Percentiles rank a stretch among this genome's conserved stretches.
These are phyloP conservation scores for Spathaspora passalidarum DNA, from an alignment of 805 yeast genomes.

Conservation along the genomic window DNA sequence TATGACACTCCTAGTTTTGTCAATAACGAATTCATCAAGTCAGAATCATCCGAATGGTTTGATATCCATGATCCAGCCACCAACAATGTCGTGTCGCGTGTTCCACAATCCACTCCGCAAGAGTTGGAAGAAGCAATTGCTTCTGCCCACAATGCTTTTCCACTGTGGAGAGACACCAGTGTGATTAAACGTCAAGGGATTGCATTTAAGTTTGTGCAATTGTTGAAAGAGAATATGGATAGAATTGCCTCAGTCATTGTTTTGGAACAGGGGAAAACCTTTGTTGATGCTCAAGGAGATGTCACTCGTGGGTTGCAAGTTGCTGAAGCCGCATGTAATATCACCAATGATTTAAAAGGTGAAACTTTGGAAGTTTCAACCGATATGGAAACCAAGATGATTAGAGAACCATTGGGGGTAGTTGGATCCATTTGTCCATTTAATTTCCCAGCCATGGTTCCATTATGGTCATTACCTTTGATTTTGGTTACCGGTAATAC, in stretches of 20 bases:
- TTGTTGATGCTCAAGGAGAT: conserved; percentile 70
- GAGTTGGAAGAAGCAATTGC: conserved; percentile 66
- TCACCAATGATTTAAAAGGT: conserved; percentile 64
- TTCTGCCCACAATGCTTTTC: conserved; percentile 62
- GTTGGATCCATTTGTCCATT: conserved; percentile 77
- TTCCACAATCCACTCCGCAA: conserved; percentile 67
- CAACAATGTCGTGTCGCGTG: conserved; percentile 58
- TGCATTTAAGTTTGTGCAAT: conserved; percentile 64
- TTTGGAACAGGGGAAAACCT: conserved; percentile 63
- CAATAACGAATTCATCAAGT: conserved; percentile 49
- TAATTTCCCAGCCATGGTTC: conserved; percentile 85
- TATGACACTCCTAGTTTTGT: conserved; percentile 50
- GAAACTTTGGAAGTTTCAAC: conserved; percentile 62
- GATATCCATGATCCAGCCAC: conserved; percentile 79
- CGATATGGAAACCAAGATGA: conserved; percentile 78
- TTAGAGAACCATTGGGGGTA: conserved; percentile 71
- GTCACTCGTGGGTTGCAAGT: conserved; percentile 76
- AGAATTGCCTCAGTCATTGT: conserved; percentile 56
- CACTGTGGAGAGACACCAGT: conserved; percentile 49
- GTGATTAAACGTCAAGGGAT: conserved; percentile 71
- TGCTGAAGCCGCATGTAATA: conserved; percentile 69
- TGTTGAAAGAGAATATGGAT: conserved; percentile 65
- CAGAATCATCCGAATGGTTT: conserved; percentile 55
- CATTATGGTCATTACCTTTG: conserved; percentile 64
- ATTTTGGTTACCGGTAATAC: conserved; percentile 71